phyloP scores from a whole-genome alignment of 2,329 filamentous ascomycete species.

The Penicillium aurantiogriseum region DNA sequence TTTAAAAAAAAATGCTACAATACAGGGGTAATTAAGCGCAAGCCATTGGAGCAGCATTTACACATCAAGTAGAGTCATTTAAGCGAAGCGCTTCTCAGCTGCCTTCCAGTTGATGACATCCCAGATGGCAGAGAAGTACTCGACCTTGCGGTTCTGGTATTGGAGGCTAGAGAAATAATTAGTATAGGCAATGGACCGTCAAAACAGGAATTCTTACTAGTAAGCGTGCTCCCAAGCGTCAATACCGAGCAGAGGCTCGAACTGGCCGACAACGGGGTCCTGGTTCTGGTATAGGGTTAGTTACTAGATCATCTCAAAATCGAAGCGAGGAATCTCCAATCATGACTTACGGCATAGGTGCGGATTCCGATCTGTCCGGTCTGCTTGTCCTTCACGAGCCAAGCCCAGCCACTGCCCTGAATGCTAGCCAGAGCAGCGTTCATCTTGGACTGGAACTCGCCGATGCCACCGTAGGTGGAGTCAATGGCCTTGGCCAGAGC shows the following conservation, averaged over 20 bases:
- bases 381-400: constrained; percentile 62
- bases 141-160: constrained; percentile 95
- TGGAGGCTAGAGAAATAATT: constrained; percentile 59
- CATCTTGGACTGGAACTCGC: constrained; percentile 62
- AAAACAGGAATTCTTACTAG: constrained; percentile 55
- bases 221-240: constrained; percentile 97
- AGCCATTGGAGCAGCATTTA: constrained; percentile 10
- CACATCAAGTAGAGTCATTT: constrained; percentile 25
- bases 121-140: constrained; percentile 93
- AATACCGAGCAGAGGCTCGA: constrained; percentile 78
- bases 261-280: constrained; percentile 82
- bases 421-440: constrained; percentile 64
- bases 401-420: constrained; percentile 65
- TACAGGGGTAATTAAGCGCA: constrained; percentile 14
- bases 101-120: constrained; percentile 95
- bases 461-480: constrained; percentile 57
- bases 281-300: constrained; percentile 59
- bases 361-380: constrained; percentile 57
- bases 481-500: constrained; percentile 59
- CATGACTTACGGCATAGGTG: constrained; percentile 59
- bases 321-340: not conserved
- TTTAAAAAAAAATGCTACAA: constrained; percentile 19
- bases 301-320: not conserved
- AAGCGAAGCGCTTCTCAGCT: constrained; percentile 71
- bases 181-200: constrained; percentile 12